These are phyloP conservation scores for Aquilaria agallochum DNA, from an alignment of 441 rosid species.

Conservation along the genomic window DNA sequence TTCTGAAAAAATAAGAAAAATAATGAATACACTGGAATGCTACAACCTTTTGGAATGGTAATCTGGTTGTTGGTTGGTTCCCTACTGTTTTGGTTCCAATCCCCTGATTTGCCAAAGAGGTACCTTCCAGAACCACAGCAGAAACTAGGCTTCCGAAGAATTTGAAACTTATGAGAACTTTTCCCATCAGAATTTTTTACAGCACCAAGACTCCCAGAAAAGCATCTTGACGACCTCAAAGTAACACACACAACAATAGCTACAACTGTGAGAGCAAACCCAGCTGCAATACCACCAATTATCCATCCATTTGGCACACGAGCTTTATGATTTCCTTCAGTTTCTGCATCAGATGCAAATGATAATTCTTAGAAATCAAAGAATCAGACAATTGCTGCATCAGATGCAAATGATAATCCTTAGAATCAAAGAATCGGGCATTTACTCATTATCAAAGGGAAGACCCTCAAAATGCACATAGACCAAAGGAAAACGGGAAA, in stretches of 20 bases:
- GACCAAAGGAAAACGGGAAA: no score
- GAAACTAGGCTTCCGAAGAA: conserved; percentile 85
- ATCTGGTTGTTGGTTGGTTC: conserved; percentile 61
- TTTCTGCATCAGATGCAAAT: conserved; percentile 34
- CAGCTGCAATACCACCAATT: conserved; percentile 71
- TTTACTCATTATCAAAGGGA: no score
- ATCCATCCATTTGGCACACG: conserved; percentile 82
- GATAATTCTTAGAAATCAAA: no score
- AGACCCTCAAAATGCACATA: no score
- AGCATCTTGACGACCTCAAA: conserved; percentile 61
- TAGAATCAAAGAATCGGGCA: no score
- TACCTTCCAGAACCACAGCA: conserved; percentile 88
- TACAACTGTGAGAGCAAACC: conserved; percentile 51
- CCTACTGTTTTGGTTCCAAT: conserved; percentile 58
- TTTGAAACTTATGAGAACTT: conserved; percentile 64
- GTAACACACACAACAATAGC: conserved; percentile 46
- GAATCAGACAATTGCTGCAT: no score
- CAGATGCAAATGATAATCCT: no score
- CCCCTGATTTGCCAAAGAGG: conserved; percentile 68
- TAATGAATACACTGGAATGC: not conserved
- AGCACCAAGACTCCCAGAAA: conserved; percentile 19
- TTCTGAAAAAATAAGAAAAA: not conserved
- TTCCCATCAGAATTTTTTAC: conserved; percentile 46
- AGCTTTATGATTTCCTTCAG: conserved; percentile 37
- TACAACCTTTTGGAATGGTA: conserved; percentile 68